Percentiles rank a stretch among this genome's conserved stretches.
phyloP scores from a whole-genome alignment of 768 basidiomycete species.

The Clavaria fumosa region DNA sequence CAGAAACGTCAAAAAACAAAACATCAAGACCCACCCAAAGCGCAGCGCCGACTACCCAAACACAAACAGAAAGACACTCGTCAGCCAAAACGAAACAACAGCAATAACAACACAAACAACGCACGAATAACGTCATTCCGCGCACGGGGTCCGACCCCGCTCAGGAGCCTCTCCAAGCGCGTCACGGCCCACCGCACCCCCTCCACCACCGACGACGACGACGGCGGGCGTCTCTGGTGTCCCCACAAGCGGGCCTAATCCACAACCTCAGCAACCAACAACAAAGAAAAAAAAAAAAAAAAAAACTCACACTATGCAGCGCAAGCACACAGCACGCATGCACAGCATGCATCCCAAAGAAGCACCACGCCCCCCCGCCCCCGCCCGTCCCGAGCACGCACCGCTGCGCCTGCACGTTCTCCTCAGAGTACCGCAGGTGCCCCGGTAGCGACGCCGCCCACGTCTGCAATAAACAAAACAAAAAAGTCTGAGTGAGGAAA shows the following conservation, averaged over 20 bases:
- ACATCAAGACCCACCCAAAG: conserved; percentile 51
- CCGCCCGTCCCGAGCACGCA: conserved; percentile 70
- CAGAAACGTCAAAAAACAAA: conserved; percentile 2
- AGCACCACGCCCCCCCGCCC: conserved; percentile 72
- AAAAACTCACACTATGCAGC: conserved; percentile 40
- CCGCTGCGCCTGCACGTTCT: conserved; percentile 51
- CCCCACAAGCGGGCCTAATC: conserved; percentile 26
- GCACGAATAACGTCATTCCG: conserved; percentile 32
- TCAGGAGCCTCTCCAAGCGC: conserved; percentile 28
- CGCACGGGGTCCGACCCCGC: conserved; percentile 33
- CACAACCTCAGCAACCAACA: background rate
- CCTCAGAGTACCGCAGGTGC: conserved; percentile 53
- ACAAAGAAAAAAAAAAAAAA: conserved; percentile 5
- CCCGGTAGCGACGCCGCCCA: conserved; percentile 59
- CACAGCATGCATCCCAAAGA: conserved; percentile 56
- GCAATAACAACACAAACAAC: conserved; percentile 12
- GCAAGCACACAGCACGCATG: conserved; percentile 55
- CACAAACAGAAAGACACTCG: no score
- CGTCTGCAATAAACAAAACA: conserved; percentile 22
- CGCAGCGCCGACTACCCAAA: conserved; percentile 46
- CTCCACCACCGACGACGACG: no score
- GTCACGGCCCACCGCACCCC: conserved; percentile 30
- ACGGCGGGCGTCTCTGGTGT: no score
- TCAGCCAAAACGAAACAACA: no score
- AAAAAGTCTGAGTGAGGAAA: conserved; percentile 1